Percentiles rank a stretch among this genome's conserved stretches.
Evolutionary conservation across 2,329 filamentous ascomycete species (phyloP).

Genomic region (Westerdykella aurantiaca): DNA sequence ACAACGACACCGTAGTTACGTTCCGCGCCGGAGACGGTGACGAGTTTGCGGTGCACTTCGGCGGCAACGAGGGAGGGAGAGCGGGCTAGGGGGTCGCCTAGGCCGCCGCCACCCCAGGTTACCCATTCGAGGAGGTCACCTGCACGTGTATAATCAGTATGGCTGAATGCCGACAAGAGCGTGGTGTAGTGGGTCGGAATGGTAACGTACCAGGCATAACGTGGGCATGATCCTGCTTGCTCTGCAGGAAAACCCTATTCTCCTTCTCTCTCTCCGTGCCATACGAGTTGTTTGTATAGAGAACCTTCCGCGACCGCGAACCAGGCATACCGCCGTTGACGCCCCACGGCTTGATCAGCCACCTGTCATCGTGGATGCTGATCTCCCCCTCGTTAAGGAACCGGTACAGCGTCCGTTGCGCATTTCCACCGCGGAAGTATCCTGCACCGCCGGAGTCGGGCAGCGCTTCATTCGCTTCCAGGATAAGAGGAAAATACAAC

Average conservation of each 20-base stretch:
- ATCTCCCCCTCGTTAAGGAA: constrained; percentile 45
- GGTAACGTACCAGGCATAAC: constrained; percentile 35
- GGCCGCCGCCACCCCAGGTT: constrained; percentile 47
- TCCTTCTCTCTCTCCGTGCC: constrained; percentile 29
- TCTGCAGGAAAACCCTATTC: constrained; percentile 35
- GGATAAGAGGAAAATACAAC: constrained; percentile 44
- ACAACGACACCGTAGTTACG: constrained; percentile 45
- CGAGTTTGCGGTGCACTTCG: constrained; percentile 44
- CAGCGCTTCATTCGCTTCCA: constrained; percentile 46
- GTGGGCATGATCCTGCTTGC: constrained; percentile 46
- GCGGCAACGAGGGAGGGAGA: constrained; percentile 42
- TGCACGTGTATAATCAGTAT: constrained; percentile 3
- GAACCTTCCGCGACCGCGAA: constrained; percentile 34
- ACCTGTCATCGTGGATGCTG: constrained; percentile 46
- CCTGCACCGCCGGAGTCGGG: constrained; percentile 47
- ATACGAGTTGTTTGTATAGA: constrained; percentile 40
- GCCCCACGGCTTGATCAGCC: constrained; percentile 48
- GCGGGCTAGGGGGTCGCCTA: constrained; percentile 44
- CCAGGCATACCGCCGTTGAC: constrained; percentile 45
- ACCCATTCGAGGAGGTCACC: constrained; percentile 48
- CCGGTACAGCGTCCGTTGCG: constrained; percentile 45
- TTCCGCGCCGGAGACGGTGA: constrained; percentile 40
- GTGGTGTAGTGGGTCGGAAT: too few relatives aligned
- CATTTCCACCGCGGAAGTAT: constrained; percentile 46
- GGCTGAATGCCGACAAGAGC: background rate